Evolutionary conservation across 169 alveolate species (phyloP).

Genomic region (Plasmodium vinckei): DNA sequence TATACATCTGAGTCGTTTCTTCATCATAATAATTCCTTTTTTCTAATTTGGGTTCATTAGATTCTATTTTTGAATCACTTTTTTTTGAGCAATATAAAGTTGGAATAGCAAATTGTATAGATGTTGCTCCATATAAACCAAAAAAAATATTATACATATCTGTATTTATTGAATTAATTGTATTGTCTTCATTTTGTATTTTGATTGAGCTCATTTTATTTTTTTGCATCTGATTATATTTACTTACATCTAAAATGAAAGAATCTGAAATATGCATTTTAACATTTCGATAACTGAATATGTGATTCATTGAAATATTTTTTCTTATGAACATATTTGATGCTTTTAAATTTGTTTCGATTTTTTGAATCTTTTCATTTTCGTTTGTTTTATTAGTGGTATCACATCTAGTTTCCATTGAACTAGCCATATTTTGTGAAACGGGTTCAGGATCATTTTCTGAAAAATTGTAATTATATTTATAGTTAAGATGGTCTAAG

Average conservation of each 20-base stretch:
- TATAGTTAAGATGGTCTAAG: background rate
- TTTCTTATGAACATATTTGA: slow-evolving; percentile 8
- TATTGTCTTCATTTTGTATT: slow-evolving; percentile 2
- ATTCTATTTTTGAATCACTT: background rate
- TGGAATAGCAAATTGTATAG: slow-evolving; percentile 28
- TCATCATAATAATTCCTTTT: slow-evolving; percentile 49
- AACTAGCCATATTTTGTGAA: too few relatives aligned
- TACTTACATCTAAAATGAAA: slow-evolving; percentile 25
- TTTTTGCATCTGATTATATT: slow-evolving; percentile 31
- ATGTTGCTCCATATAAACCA: slow-evolving; percentile 58
- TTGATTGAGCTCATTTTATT: slow-evolving; percentile 39
- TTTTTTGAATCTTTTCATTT: background rate
- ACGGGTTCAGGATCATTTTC: too few relatives aligned
- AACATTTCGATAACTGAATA: slow-evolving; percentile 39
- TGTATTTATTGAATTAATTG: slow-evolving; percentile 36
- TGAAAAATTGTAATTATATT: slow-evolving; percentile 8
- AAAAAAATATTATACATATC: slow-evolving; percentile 72
- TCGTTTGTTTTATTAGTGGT: background rate
- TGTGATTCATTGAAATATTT: slow-evolving; percentile 34
- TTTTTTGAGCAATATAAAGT: slow-evolving; percentile 40
- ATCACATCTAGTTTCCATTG: background rate
- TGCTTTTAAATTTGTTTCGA: slow-evolving; percentile 1
- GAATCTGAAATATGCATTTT: slow-evolving; percentile 44
- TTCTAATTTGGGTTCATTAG: slow-evolving; percentile 6
- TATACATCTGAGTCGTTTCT: slow-evolving; percentile 11